A percentile compares a stretch with the other conserved stretches of the same genome.
Conservation (phyloP, 805 yeast genomes). For the Candida odintsovae region DNA sequence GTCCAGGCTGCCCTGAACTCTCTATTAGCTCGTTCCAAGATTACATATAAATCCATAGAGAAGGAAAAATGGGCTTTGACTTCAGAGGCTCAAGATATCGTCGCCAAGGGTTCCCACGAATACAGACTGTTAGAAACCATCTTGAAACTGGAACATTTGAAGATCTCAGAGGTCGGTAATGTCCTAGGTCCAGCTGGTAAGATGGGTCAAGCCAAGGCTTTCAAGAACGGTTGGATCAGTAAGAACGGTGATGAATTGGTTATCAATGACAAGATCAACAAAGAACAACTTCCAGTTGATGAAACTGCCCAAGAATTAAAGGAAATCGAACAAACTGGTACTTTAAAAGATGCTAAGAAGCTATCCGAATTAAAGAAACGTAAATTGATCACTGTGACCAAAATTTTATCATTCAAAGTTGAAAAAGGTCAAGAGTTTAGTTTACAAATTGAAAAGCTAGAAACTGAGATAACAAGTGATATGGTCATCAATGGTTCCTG, state of each 20-base stretch:
- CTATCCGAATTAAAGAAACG: constrained; percentile 88
- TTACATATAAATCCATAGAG: constrained; percentile 67
- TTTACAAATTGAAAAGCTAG: constrained; percentile 69
- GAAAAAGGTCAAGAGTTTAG: constrained; percentile 83
- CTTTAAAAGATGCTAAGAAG: constrained; percentile 56
- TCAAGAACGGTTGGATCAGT: constrained; percentile 93
- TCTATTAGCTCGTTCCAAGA: constrained; percentile 76
- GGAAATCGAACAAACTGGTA: constrained; percentile 49
- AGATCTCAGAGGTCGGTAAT: constrained; percentile 66
- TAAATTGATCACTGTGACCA: constrained; percentile 69
- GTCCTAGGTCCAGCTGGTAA: constrained; percentile 80
- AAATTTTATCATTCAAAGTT: constrained; percentile 69
- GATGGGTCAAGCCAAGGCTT: constrained; percentile 95
- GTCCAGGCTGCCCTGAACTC: constrained; percentile 85
- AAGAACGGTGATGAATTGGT: constrained; percentile 82
- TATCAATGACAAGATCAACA: constrained; percentile 43
- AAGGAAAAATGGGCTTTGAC: constrained; percentile 71
- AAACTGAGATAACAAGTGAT: constrained; percentile 92
- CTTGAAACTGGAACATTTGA: constrained; percentile 70
- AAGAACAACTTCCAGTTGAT: constrained; percentile 50
- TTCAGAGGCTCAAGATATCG: constrained; percentile 75
- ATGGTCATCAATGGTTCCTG: constrained; percentile 83
- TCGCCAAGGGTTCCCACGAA: constrained; percentile 85
- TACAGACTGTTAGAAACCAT: constrained; percentile 73
- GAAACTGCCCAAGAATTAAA: constrained; percentile 59